Base-by-base conservation (phyloP, 2,329 filamentous ascomycete species). In the Diaporthe longicolla region DNA sequence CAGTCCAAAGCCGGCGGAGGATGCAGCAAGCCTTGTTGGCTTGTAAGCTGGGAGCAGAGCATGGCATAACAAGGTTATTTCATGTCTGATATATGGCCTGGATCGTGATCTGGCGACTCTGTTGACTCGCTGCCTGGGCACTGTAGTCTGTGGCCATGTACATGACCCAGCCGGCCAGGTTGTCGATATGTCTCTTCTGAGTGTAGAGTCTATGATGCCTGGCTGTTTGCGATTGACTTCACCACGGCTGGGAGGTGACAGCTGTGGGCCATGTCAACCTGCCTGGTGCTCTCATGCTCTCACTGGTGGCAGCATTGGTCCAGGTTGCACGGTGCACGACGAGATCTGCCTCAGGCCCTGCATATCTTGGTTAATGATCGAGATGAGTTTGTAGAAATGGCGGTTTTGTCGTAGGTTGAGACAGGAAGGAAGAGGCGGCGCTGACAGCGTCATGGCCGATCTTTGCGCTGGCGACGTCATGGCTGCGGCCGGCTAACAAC, bases 391-490 rank as follows among this genome's bases (percentile, higher is more conserved):
- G 35, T 37, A 9, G 35, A 37, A 11, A 37, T 37, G 35, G 35
- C 7, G 35, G 11, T 43, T 43, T 17, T 43, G 40, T 17, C 13
- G 35, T 10, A 37, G 8, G 35, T 37, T 37, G 35, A 43, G 15
- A 17, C 15, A 19, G 40, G 40, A 19, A 43, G 40, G 35, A 21
- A 24, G 26, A 15, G 43, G 43, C 50, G 45, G 48, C 63, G 48
- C 21, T 52, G 63, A 66, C 21, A 17, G 40, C 37, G 63, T 66
- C 48, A 66, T 52, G 26, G 63, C 24, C 29, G n/a, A 21, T 11
- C 11, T 66, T 37, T 52, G 35, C 19, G 9, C 43, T 66, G 32
- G 63, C 63, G 29, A 66, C 45, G 63, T 66, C 63, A 66, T 50
- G 9, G 26, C 35, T 66, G 40, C 19, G 32, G 40, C 21, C 24